A percentile compares a stretch with the other conserved stretches of the same genome.
These are phyloP conservation scores for Botryosphaeria dothidea DNA, from an alignment of 2,329 filamentous ascomycete species.

Conservation along the genomic window DNA sequence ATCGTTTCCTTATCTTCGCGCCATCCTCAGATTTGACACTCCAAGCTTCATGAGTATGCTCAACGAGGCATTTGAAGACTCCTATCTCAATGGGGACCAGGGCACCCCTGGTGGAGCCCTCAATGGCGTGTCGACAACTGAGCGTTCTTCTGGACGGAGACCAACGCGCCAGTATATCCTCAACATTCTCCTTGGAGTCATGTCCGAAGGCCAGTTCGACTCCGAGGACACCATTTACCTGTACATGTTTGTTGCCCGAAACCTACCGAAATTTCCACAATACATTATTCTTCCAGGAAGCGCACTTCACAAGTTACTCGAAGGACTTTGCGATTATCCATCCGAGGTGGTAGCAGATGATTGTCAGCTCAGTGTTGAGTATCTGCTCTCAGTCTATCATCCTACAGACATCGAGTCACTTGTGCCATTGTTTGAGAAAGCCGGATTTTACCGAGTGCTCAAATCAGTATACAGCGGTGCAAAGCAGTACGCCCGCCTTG, in stretches of 20 bases:
- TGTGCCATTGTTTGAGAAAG: constrained; percentile 75
- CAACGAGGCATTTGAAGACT: constrained; percentile 96
- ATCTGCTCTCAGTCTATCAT: constrained; percentile 89
- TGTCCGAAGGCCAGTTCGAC: constrained; percentile 75
- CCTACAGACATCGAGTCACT: constrained; percentile 77
- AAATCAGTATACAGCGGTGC: constrained; percentile 85
- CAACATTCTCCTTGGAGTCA: constrained; percentile 86
- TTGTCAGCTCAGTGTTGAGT: constrained; percentile 95
- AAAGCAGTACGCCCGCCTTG: constrained; percentile 74
- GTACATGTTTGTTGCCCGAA: constrained; percentile 97
- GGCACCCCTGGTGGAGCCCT: constrained; percentile 59
- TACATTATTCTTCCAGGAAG: constrained; percentile 90
- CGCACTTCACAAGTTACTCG: constrained; percentile 76
- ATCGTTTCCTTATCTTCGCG: constrained; percentile 80
- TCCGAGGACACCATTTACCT: constrained; percentile 86
- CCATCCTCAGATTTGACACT: constrained; percentile 85
- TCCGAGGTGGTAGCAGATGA: constrained; percentile 81
- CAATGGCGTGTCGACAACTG: constrained; percentile 22
- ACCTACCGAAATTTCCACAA: constrained; percentile 93
- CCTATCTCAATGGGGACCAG: constrained; percentile 81
- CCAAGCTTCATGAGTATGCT: constrained; percentile 91
- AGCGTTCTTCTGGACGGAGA: constrained; percentile 34
- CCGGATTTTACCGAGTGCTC: constrained; percentile 85
- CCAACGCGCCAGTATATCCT: constrained; percentile 90
- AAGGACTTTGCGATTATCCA: constrained; percentile 82